A percentile compares a stretch with the other conserved stretches of the same genome.
These are phyloP conservation scores for Mayamaea pseudoterrestris DNA, from an alignment of 108 stramenopile species.

Conservation along the genomic window DNA sequence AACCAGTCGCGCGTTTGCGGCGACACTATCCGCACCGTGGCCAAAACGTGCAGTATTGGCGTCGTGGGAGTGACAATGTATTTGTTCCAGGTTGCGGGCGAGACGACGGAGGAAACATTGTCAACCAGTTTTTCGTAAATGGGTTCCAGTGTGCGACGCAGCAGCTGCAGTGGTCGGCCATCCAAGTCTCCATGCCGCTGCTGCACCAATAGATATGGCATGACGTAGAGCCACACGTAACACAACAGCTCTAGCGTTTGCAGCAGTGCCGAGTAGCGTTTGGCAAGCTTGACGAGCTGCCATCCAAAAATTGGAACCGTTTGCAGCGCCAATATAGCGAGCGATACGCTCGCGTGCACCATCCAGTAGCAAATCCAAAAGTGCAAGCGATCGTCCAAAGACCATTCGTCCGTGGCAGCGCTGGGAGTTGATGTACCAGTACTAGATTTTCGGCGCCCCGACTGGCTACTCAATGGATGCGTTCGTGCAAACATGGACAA, in stretches of 20 bases:
- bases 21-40: slow-evolving; percentile 36
- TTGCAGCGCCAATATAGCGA: too few relatives aligned
- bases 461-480: too few relatives aligned
- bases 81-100: slow-evolving; percentile 13
- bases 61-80: slow-evolving; percentile 13
- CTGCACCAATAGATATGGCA: slow-evolving; percentile 33
- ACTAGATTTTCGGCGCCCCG: too few relatives aligned
- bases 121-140: slow-evolving; percentile 5
- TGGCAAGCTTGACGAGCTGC: too few relatives aligned
- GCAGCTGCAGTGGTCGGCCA: slow-evolving; percentile 13
- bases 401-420: too few relatives aligned
- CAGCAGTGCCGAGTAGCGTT: slow-evolving; percentile 1
- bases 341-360: background rate
- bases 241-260: slow-evolving; percentile 47
- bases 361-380: background rate
- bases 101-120: slow-evolving; percentile 14
- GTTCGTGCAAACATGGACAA: background rate
- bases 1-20: slow-evolving; percentile 38
- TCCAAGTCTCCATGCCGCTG: slow-evolving; percentile 1
- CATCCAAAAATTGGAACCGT: too few relatives aligned
- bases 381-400: too few relatives aligned
- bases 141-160: slow-evolving; percentile 5
- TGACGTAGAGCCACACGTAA: slow-evolving; percentile 58
- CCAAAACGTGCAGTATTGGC: slow-evolving; percentile 25
- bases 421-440: too few relatives aligned